phyloP scores from a whole-genome alignment of 805 yeast genomes.

The Candida adriatica region DNA sequence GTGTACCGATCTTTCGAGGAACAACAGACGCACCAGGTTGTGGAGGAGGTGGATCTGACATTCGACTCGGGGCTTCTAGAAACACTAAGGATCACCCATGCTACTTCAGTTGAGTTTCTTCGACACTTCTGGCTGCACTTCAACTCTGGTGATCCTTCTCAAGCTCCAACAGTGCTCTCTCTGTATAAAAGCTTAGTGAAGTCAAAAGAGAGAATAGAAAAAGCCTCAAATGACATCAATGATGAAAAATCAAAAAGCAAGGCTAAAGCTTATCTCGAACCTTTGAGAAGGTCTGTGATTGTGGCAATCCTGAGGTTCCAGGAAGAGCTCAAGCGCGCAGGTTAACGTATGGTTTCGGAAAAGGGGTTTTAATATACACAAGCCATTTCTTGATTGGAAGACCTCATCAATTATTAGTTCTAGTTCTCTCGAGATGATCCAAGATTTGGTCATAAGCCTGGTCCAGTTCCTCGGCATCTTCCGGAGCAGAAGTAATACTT shows the following conservation, averaged over 20 bases:
- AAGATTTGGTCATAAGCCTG: constrained; percentile 22
- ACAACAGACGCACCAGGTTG: constrained; percentile 20
- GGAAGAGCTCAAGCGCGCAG: constrained; percentile 12
- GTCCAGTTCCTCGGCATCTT: background rate
- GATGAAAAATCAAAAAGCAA: constrained; percentile 23
- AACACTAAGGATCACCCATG: constrained; percentile 52
- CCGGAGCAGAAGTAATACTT: background rate
- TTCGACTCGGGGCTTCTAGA: constrained; percentile 37
- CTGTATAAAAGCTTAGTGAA: constrained; percentile 43
- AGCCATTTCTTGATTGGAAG: too few species aligned
- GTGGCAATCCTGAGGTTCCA: constrained; percentile 43
- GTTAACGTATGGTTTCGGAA: too few species aligned
- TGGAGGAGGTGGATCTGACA: constrained; percentile 25
- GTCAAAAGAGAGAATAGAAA: constrained; percentile 37
- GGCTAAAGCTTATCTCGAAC: constrained; percentile 32
- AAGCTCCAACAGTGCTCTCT: constrained; percentile 36
- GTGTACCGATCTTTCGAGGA: constrained; percentile 21
- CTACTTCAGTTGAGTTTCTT: constrained; percentile 68
- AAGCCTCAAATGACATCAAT: constrained; percentile 26
- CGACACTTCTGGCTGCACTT: constrained; percentile 70
- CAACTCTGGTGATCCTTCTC: constrained; percentile 40
- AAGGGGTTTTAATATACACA: too few species aligned
- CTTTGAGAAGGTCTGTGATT: constrained; percentile 37
- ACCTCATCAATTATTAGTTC: constrained; percentile 20
- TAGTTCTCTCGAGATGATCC: constrained; percentile 30